Evolutionary conservation across 768 basidiomycete species (phyloP).

Genomic region (Boletus speciosus): DNA sequence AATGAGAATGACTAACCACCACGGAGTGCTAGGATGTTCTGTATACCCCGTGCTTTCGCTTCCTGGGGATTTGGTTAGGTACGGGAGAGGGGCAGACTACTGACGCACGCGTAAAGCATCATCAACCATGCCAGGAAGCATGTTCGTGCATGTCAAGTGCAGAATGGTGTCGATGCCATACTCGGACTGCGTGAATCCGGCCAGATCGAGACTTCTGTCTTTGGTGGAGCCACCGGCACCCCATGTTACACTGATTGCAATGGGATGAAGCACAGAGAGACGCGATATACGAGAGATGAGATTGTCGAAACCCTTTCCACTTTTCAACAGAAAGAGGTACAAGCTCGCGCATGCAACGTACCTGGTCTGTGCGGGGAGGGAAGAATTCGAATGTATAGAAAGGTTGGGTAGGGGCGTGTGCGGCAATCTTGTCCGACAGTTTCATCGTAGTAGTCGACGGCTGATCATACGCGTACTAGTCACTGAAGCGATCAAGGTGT

Average conservation of each 20-base stretch:
- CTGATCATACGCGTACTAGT: background rate
- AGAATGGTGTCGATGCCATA: slow-evolving; percentile 83
- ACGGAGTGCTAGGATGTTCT: slow-evolving; percentile 87
- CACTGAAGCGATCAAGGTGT: background rate
- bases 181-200: slow-evolving; percentile 67
- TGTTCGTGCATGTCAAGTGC: slow-evolving; percentile 97
- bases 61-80: slow-evolving; percentile 41
- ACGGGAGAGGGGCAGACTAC: background rate
- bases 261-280: slow-evolving; percentile 68
- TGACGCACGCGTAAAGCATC: slow-evolving; percentile 70
- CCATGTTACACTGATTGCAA: slow-evolving; percentile 94
- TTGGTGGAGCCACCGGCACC: slow-evolving; percentile 94
- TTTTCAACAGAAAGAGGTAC: slow-evolving; percentile 1
- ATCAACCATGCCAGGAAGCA: slow-evolving; percentile 86
- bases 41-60: slow-evolving; percentile 77
- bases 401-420: slow-evolving; percentile 44
- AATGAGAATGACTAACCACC: slow-evolving; percentile 57
- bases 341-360: slow-evolving; percentile 22
- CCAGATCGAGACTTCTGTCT: slow-evolving; percentile 84
- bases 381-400: slow-evolving; percentile 98
- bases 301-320: slow-evolving; percentile 80
- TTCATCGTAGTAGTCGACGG: slow-evolving; percentile 48
- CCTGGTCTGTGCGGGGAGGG: slow-evolving; percentile 91
- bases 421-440: slow-evolving; percentile 63
- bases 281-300: slow-evolving; percentile 84